Evolutionary conservation across 106 monocot genomes (phyloP), one percentile per base, ranked within the genome.

Genomic region (Phalaenopsis equestris): DNA sequence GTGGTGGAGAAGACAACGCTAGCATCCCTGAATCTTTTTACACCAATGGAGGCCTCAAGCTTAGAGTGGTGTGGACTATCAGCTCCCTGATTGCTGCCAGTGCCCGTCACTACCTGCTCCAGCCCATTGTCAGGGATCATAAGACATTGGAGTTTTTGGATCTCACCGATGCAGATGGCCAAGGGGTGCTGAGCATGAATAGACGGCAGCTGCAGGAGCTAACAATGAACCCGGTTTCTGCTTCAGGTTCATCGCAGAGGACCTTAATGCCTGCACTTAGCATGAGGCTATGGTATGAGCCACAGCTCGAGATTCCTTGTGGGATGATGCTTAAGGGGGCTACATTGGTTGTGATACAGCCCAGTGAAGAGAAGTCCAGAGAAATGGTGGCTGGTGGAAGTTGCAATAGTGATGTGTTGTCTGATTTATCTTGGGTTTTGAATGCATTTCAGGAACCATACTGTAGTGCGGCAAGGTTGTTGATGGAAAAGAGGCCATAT

Each of bases 71-170:
- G 8, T 98, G 97, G 97, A 88, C 97, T 1, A 94, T 98, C 82
- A 94, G 94, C 77, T 89, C 94, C 4, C 86, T 98, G 43, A 92
- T 98, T 42, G 97, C 97, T 10, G 97, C 97, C 16, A 92, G 94
- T 0, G 91, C 97, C 1, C 80, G 97, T 65, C 97, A 98, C 76
- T 94, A 87, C 80, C 84, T 94, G 17, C 83, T 94, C 48, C 89
- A 89, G 21, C 90, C 89, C 0, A 92, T 98, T 41, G 80, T 94
- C 2, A 77, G 85, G 1, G 89, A 91, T 41, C 92, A 98, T 76
- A 84, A 67, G 41, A 88, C 89, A 11, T 83, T 98, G 45, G 86
- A 94, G 61, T 82, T 78, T 64, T 81, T 98, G 43, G 87, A 90
- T n/a, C 83, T 94, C 58, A 88, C 88, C 0, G 97, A 98, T 79